phyloP scores from a whole-genome alignment of 805 yeast species.

The Myxozyma nipponensis region DNA sequence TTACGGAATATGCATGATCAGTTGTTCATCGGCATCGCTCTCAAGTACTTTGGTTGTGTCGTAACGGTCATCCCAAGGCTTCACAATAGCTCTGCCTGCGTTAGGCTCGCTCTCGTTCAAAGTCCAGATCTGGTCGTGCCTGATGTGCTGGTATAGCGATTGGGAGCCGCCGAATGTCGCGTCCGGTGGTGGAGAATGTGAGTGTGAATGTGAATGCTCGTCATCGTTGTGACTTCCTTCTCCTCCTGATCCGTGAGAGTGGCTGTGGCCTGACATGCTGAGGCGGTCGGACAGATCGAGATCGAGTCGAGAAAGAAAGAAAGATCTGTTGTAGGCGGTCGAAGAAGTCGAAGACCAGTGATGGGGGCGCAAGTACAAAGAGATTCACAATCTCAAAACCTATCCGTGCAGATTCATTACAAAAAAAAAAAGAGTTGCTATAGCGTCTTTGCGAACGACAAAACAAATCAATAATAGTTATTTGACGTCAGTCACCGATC shows the following conservation, averaged over 20 bases:
- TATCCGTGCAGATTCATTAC: no score
- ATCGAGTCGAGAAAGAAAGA: no score
- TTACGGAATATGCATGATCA: slow-evolving; percentile 66
- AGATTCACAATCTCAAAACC: no score
- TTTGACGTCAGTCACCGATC: no score
- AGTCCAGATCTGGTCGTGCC: slow-evolving; percentile 56
- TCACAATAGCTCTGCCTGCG: slow-evolving; percentile 54
- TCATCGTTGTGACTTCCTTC: slow-evolving; percentile 41
- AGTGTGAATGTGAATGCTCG: slow-evolving; percentile 19
- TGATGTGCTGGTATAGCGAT: slow-evolving; percentile 53
- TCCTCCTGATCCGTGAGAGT: slow-evolving; percentile 6
- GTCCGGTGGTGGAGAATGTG: slow-evolving; percentile 58
- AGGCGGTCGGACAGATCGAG: neutral
- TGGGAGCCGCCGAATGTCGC: slow-evolving; percentile 56
- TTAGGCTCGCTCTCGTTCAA: slow-evolving; percentile 56
- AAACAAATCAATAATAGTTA: no score
- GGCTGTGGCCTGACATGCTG: slow-evolving; percentile 6
- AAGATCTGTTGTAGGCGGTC: no score
- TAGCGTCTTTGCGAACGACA: no score
- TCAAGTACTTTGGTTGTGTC: slow-evolving; percentile 43
- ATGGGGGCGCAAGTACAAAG: no score
- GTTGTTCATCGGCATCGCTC: slow-evolving; percentile 79
- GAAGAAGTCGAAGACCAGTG: no score
- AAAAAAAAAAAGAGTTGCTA: no score
- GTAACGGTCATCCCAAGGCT: slow-evolving; percentile 48